A percentile compares a stretch with the other conserved stretches of the same genome.
phyloP scores from a whole-genome alignment of 202 grass and related monocot species.

The Digitaria exilis region DNA sequence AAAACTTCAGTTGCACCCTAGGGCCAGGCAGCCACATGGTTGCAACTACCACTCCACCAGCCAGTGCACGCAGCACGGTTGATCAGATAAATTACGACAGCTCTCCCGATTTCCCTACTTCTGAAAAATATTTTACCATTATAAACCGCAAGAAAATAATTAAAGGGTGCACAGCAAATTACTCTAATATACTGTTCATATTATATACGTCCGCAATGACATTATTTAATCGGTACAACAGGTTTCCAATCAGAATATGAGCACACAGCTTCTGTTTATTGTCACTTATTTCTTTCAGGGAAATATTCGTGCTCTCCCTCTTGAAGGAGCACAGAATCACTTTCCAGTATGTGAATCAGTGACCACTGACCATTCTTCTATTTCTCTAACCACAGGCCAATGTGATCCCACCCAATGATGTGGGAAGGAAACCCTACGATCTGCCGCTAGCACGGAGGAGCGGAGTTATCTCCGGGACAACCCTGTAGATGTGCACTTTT shows the following conservation, averaged over 20 bases:
- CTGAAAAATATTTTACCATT: background rate
- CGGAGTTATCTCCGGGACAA: slow-evolving; percentile 62
- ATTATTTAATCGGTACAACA: slow-evolving; percentile 10
- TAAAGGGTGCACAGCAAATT: background rate
- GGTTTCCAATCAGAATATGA: background rate
- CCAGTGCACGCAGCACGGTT: background rate
- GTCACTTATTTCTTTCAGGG: slow-evolving; percentile 15
- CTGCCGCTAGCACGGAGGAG: slow-evolving; percentile 16
- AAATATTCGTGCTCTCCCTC: background rate
- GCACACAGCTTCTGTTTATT: slow-evolving; percentile 6
- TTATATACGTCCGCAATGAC: background rate
- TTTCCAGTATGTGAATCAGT: slow-evolving; percentile 26
- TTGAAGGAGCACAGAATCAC: background rate
- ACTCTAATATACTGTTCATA: background rate
- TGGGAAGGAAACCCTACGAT: slow-evolving; percentile 4
- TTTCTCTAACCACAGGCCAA: slow-evolving; percentile 21
- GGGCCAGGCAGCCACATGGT: slow-evolving; percentile 35
- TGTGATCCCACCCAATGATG: background rate
- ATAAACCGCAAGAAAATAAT: background rate
- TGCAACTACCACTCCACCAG: slow-evolving; percentile 31
- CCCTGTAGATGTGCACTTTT: slow-evolving; percentile 88
- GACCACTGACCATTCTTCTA: slow-evolving; percentile 12
- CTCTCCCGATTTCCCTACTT: background rate
- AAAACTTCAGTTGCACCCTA: slow-evolving; percentile 35
- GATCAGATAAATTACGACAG: slow-evolving; percentile 16